Evolutionary conservation across 805 yeast species (phyloP), one percentile per base, ranked within the genome.

Genomic region (Starmerella stellata): DNA sequence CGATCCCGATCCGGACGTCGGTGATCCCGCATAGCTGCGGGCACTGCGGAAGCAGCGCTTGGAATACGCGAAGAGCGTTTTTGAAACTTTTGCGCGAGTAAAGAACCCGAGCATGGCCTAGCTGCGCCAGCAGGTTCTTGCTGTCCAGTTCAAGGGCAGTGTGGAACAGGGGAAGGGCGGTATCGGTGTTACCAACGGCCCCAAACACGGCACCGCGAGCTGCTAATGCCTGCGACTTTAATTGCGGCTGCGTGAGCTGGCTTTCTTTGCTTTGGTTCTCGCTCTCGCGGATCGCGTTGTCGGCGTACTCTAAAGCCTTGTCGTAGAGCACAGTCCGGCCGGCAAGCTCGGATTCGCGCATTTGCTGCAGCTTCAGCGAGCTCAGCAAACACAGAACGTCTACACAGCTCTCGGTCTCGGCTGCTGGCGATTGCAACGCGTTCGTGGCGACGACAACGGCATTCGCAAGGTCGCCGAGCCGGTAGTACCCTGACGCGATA

Each of bases 81-180:
- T 68, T 56, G 56, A 74, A 83, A 53, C 78, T 78, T 43, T 72
- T 75, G 55, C 76, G 78, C 45, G 69, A 69, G 52, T 80, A 76
- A 25, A 75, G 60, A 25, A 82, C 64, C 45, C 85, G 80, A 3
- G 95, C 98, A 51, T 80, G 78, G 21, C 92, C 85, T 40, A 87
- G 53, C 35, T 79, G 57, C 1, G 94, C 95, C 24, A 70, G 66
- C 37, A 75, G 70, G 8, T 15, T 15, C 9, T 17, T 7, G 11
- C 15, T 5, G 11, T 20, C 23, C 11, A 21, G 23, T 11, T 21
- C 61, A 15, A 68, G 62, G 21, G 80, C 65, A 24, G 64, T 59
- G 49, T 82, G 93, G 45, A 77, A 74, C 7, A 72, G 64, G 48
- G 72, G 75, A 21, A 75, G 58, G 4, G 93, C 90, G 39, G 72